Evolutionary conservation across 2,329 filamentous ascomycete species (phyloP).

Genomic region (Coniochaeta sp.): DNA sequence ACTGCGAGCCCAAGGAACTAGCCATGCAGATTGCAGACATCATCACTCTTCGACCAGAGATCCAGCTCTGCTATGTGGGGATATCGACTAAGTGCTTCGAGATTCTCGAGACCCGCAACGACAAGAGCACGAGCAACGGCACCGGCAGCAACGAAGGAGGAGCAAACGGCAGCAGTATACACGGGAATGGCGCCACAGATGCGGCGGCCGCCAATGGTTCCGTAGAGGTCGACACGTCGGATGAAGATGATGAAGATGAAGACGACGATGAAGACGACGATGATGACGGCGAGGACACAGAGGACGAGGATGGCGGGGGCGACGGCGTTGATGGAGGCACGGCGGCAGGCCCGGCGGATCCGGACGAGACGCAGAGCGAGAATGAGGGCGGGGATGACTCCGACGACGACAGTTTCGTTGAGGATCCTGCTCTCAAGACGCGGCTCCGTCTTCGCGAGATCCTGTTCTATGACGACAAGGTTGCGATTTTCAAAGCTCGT

Average conservation of each 20-base stretch:
- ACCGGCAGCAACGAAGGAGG: constrained; percentile 9
- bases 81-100: constrained; percentile 76
- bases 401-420: constrained; percentile 42
- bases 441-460: constrained; percentile 67
- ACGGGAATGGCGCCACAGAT: constrained; percentile 7
- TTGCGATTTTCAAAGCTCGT: constrained; percentile 71
- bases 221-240: not conserved
- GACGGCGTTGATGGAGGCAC: constrained; percentile 29
- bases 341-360: constrained; percentile 10
- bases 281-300: constrained; percentile 32
- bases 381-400: constrained; percentile 28
- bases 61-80: constrained; percentile 71
- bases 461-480: constrained; percentile 77
- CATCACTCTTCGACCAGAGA: constrained; percentile 66
- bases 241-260: constrained; percentile 30
- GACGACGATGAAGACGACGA: constrained; percentile 33
- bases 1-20: constrained; percentile 58
- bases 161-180: constrained; percentile 2
- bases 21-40: constrained; percentile 73
- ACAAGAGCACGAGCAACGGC: constrained; percentile 26
- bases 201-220: constrained; percentile 16
- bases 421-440: constrained; percentile 28
- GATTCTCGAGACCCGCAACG: constrained; percentile 58
- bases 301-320: constrained; percentile 31
- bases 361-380: constrained; percentile 26